Percentiles rank a stretch among this genome's conserved stretches.
phyloP scores from a whole-genome alignment of 495 filamentous ascomycete genomes.

The Aspergillus heteromorphus region DNA sequence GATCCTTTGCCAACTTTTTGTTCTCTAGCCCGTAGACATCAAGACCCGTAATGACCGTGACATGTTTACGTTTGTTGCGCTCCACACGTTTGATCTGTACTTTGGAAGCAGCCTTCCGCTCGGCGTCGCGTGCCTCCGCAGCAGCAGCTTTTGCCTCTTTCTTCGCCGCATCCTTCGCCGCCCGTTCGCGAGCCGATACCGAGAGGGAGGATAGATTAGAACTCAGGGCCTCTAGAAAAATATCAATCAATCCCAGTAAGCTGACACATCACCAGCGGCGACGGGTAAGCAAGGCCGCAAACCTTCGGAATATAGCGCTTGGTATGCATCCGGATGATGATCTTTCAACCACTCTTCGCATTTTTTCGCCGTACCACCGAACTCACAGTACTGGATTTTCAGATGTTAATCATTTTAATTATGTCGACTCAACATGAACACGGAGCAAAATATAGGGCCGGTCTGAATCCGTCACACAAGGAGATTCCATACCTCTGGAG shows the following conservation, averaged over 20 bases:
- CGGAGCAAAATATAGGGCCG: neutral
- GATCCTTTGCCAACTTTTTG: constrained; percentile 67
- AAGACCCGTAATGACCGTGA: constrained; percentile 82
- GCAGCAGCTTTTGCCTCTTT: constrained; percentile 89
- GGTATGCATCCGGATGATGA: constrained; percentile 65
- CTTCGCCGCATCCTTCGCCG: constrained; percentile 89
- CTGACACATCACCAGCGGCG: neutral
- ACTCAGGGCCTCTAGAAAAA: constrained; percentile 64
- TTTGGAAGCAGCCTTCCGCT: constrained; percentile 70
- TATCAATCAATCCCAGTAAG: neutral
- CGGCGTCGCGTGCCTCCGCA: constrained; percentile 71
- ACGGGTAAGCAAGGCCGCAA: neutral
- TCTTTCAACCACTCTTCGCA: constrained; percentile 93
- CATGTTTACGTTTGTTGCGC: constrained; percentile 94
- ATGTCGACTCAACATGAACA: neutral
- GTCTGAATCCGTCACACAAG: neutral
- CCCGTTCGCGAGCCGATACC: constrained; percentile 82
- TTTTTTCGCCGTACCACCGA: constrained; percentile 95
- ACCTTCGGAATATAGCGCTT: constrained; percentile 80
- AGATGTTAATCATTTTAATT: constrained; percentile 4
- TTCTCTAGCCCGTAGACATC: constrained; percentile 87
- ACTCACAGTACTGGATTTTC: constrained; percentile 84
- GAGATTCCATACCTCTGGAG: constrained; percentile 71
- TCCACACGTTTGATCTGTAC: constrained; percentile 94
- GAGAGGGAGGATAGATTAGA: constrained; percentile 80